Percentiles rank a stretch among this genome's conserved stretches.
phyloP scores from a whole-genome alignment of 2,329 filamentous ascomycete genomes.

The Thielaviopsis ethacetica region DNA sequence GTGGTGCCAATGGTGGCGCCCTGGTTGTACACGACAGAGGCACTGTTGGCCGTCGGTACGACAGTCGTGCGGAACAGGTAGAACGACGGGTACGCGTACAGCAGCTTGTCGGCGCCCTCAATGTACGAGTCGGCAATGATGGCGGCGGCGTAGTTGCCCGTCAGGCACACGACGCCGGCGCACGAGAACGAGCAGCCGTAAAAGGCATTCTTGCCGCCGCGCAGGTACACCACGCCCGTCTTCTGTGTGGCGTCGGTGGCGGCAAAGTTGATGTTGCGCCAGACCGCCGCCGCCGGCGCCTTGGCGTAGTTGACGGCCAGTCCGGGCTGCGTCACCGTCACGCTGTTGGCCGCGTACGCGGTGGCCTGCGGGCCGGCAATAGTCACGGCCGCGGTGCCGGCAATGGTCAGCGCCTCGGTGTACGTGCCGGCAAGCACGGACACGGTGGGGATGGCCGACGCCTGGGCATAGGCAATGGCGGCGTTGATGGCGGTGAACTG shows the following conservation, averaged over 20 bases:
- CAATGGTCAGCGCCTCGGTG: constrained; percentile 24
- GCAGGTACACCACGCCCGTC: constrained; percentile 19
- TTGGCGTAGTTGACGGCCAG: constrained; percentile 19
- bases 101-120: constrained; percentile 25
- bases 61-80: constrained; percentile 29
- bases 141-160: constrained; percentile 18
- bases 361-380: constrained; percentile 21
- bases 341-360: constrained; percentile 18
- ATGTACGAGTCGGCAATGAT: constrained; percentile 29
- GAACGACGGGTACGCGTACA: constrained; percentile 24
- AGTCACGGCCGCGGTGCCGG: constrained; percentile 25
- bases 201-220: constrained; percentile 21
- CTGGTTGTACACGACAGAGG: constrained; percentile 21
- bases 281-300: constrained; percentile 19
- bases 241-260: constrained; percentile 17
- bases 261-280: constrained; percentile 24
- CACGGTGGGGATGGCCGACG: constrained; percentile 23
- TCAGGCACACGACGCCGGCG: constrained; percentile 18
- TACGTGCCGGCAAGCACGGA: constrained; percentile 28
- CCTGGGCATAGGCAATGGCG: constrained; percentile 26
- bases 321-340: constrained; percentile 18
- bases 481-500: constrained; percentile 28
- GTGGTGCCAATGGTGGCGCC: constrained; percentile 17
- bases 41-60: constrained; percentile 21
- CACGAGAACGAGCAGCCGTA: constrained; percentile 28